A percentile compares a stretch with the other conserved stretches of the same genome.
Evolutionary conservation across 306 rosid species (phyloP).

Genomic region (Cucumis hystrix): DNA sequence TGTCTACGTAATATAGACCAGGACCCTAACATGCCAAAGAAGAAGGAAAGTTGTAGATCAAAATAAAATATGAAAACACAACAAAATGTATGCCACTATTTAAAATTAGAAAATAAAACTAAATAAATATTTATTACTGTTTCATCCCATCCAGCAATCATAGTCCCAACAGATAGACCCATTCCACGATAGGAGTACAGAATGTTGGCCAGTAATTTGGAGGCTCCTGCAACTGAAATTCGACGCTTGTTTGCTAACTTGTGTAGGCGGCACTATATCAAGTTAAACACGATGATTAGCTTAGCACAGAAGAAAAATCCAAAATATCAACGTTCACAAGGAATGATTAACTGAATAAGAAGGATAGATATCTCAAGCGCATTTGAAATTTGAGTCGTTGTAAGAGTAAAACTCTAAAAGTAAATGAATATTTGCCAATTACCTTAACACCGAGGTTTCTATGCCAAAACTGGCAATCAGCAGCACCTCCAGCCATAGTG

Average conservation of each 20-base stretch:
- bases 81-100: slow-evolving; percentile 15
- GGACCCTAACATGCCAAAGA: slow-evolving; percentile 50
- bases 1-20: slow-evolving; percentile 87
- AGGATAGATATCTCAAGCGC: not conserved
- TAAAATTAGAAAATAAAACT: not conserved
- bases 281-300: not conserved
- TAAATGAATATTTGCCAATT: not conserved
- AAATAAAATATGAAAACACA: not conserved
- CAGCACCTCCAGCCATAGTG: slow-evolving; percentile 51
- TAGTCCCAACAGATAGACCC: slow-evolving; percentile 96
- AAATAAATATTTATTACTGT: slow-evolving; percentile 38
- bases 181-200: slow-evolving; percentile 91
- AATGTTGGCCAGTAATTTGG: slow-evolving; percentile 89
- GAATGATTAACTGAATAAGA: not conserved
- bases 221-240: slow-evolving; percentile 94
- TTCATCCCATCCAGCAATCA: slow-evolving; percentile 99
- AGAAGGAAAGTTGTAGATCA: not conserved
- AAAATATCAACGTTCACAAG: not conserved
- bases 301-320: not conserved
- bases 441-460: slow-evolving; percentile 43
- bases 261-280: slow-evolving; percentile 63
- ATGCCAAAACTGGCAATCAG: slow-evolving; percentile 50
- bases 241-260: slow-evolving; percentile 88
- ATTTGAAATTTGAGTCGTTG: not conserved
- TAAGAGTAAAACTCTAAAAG: not conserved